Evolutionary conservation across 1,284 basidiomycete species (phyloP).

Genomic region (Mycosarcoma maydis): DNA sequence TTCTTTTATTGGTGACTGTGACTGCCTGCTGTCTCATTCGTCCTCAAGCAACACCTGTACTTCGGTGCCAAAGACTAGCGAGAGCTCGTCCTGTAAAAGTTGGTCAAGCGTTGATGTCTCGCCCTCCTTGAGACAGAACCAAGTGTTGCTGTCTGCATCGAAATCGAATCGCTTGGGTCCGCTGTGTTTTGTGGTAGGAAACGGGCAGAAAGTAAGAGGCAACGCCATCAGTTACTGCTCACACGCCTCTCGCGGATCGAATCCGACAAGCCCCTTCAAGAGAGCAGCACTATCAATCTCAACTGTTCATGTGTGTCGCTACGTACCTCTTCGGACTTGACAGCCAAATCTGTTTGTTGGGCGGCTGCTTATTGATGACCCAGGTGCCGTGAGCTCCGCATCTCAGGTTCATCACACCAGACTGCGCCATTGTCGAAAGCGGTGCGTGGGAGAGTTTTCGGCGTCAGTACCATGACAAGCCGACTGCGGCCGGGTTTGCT

Average conservation of each 20-base stretch:
- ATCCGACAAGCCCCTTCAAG: background rate
- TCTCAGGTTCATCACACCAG: conserved; percentile 87
- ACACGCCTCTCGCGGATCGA: background rate
- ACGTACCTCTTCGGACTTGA: conserved; percentile 76
- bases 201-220: background rate
- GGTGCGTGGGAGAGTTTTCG: conserved; percentile 5
- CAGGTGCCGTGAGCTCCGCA: conserved; percentile 90
- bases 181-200: conserved; percentile 21
- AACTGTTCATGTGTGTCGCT: background rate
- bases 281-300: background rate
- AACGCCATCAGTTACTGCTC: background rate
- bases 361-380: conserved; percentile 99
- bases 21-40: background rate
- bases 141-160: conserved; percentile 44
- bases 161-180: conserved; percentile 66
- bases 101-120: conserved; percentile 47
- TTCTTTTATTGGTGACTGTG: background rate
- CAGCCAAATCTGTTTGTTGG: conserved; percentile 98
- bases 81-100: conserved; percentile 55
- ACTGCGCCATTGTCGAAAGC: conserved; percentile 69
- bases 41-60: conserved; percentile 39
- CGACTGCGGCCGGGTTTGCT: conserved; percentile 2
- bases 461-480: background rate
- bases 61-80: conserved; percentile 46
- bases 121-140: conserved; percentile 62